These are phyloP conservation scores for Linum lewisii DNA, from an alignment of 345 rosid species.

Conservation along the genomic window DNA sequence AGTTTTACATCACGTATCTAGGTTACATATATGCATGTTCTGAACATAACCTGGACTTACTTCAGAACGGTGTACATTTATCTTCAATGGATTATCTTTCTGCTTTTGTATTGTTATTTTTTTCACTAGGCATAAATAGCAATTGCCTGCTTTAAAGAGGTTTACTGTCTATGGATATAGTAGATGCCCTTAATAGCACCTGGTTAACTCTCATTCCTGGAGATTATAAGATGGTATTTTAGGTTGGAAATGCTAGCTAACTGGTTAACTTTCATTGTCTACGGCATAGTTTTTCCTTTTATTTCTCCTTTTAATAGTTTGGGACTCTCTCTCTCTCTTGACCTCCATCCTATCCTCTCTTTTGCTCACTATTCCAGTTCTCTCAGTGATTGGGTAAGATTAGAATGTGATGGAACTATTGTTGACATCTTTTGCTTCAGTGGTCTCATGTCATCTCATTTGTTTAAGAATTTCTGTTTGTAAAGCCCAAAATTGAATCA, in stretches of 20 bases:
- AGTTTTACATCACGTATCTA: neutral
- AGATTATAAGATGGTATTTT: neutral
- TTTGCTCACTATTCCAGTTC: no score
- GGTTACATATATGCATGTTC: neutral
- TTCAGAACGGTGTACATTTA: neutral
- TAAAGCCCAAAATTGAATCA: no score
- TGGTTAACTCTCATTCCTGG: neutral
- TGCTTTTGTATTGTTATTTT: no score
- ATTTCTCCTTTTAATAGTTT: no score
- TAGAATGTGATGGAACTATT: neutral
- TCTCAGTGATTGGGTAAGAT: no score
- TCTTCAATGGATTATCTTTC: neutral
- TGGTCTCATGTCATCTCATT: constrained; percentile 1
- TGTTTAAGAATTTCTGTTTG: no score
- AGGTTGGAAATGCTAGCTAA: no score
- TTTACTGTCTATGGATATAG: neutral
- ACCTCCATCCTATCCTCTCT: no score
- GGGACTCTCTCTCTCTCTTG: no score
- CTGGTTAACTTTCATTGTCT: no score
- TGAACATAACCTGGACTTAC: neutral
- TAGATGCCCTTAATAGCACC: neutral
- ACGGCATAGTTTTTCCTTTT: no score
- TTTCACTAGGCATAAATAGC: no score
- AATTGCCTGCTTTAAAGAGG: neutral
- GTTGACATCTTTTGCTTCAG: neutral